Base-by-base conservation (phyloP, 345 rosid species). In the Ceriops tagal region DNA sequence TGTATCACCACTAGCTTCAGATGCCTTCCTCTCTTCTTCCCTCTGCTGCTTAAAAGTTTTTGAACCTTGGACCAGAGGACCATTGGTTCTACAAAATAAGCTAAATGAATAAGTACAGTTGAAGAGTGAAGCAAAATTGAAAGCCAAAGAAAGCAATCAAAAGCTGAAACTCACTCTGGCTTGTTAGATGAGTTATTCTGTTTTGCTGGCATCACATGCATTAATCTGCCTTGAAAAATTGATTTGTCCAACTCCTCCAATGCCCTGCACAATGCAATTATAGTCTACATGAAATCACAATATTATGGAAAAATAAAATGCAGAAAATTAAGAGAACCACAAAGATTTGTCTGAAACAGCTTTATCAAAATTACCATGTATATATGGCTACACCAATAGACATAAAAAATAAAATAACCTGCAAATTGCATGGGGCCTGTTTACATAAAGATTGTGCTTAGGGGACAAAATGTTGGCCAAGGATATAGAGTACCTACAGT, bases 1-100 rank as follows among this genome's bases (percentile, higher is more conserved):
- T 37, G 92, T 85, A 75, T 92, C 79, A 81, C 99, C 99, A 71
- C 96, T 68, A 26, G 92, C 87, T 87, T 93, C 97, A 73, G 96
- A 76, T 72, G 90, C 93, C 83, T 89, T 93, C 81, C 84, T 85
- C 77, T 89, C 86, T 67, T 89, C 98, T 70, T 83, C 90, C 66
- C 88, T 85, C 72, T 74, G 78, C 75, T 89, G 89, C 83, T 93
- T 93, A 72, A 93, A 82, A 62, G 87, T 87, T 76, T 84, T 87
- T 77, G 86, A 65, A 67, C 81, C 76, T 65, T 80, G 85, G 53
- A 53, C 71, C 11, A 72, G 31, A 51, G 75, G 39, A 32, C 57
- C 73, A 24, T 71, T 69, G 53, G 67, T 71, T 77, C 96, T 85
- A 74, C 53, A 64, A 9, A 20, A 46, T 26, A 62, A 52, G 55